Evolutionary conservation across 1,284 basidiomycete genomes (phyloP).

Genomic region (Leccinum huronense): DNA sequence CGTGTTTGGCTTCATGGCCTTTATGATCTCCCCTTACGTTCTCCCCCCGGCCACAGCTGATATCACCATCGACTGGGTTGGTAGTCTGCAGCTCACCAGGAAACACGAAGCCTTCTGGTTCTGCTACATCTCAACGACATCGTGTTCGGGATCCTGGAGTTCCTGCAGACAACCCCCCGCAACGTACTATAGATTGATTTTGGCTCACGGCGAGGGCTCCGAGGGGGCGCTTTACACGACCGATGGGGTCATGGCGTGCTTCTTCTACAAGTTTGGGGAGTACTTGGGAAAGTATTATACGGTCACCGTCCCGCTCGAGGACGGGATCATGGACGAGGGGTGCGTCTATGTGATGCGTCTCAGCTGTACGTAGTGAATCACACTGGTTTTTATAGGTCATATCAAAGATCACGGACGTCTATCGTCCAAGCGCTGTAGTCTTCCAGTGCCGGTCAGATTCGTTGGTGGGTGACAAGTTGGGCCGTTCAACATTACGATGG

Average conservation of each 20-base stretch:
- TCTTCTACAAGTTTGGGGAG: constrained; percentile 96
- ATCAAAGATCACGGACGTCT: constrained; percentile 87
- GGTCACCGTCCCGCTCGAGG: constrained; percentile 91
- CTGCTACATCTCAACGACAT: constrained; percentile 96
- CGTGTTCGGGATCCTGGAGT: constrained; percentile 86
- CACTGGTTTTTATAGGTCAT: constrained; percentile 59
- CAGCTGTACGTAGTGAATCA: neutral
- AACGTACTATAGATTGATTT: constrained; percentile 94
- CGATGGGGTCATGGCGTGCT: constrained; percentile 94
- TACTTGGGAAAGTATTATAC: constrained; percentile 96
- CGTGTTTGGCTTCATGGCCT: neutral
- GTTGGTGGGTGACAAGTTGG: constrained; percentile 92
- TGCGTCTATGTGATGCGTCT: constrained; percentile 41
- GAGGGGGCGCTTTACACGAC: constrained; percentile 99
- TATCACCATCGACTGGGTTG: constrained; percentile 97
- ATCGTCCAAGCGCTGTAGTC: constrained; percentile 84
- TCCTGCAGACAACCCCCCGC: constrained; percentile 77
- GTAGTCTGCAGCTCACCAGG: constrained; percentile 97
- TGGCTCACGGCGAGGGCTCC: constrained; percentile 99
- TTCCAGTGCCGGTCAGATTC: constrained; percentile 97
- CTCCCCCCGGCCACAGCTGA: constrained; percentile 77
- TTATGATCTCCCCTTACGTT: neutral
- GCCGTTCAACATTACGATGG: constrained; percentile 97
- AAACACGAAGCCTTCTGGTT: constrained; percentile 96
- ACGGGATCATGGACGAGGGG: constrained; percentile 88